These are phyloP conservation scores for Hypsizygus ulmarius DNA, from an alignment of 1,284 basidiomycete genomes.

Conservation along the genomic window DNA sequence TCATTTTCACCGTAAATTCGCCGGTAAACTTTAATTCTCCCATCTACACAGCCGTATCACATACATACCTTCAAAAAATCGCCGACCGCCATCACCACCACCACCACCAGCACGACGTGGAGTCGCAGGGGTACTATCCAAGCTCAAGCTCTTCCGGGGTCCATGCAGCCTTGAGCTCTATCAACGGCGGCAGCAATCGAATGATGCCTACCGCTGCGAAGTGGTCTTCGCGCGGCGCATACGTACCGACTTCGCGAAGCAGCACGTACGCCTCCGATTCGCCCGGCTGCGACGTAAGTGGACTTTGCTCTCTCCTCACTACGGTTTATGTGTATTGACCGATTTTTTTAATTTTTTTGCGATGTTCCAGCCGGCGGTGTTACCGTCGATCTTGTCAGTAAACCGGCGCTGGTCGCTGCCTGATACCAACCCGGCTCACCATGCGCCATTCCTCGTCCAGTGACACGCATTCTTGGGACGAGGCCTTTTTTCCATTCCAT, in stretches of 20 bases:
- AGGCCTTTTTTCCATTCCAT: too few relatives aligned
- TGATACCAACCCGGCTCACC: neutral
- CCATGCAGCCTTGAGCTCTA: neutral
- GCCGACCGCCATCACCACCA: neutral
- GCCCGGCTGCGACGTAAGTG: constrained; percentile 10
- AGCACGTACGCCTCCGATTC: constrained; percentile 5
- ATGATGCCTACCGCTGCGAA: too few relatives aligned
- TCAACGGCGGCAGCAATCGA: too few relatives aligned
- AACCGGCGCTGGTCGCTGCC: constrained; percentile 10
- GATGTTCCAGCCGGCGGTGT: neutral
- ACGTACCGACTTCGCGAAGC: constrained; percentile 6
- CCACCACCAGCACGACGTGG: neutral
- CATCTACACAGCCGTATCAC: constrained; percentile 20
- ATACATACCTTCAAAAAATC: constrained; percentile 25
- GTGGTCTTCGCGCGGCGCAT: neutral
- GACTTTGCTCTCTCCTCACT: neutral
- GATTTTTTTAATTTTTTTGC: neutral
- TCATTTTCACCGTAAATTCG: neutral
- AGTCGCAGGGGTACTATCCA: constrained; percentile 3
- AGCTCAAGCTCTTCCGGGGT: constrained; percentile 13
- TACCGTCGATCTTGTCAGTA: constrained; percentile 4
- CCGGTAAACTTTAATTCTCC: neutral
- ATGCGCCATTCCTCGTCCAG: constrained; percentile 1
- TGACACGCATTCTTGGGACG: too few relatives aligned
- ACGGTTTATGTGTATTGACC: neutral